Conservation (phyloP, 2,329 filamentous ascomycete genomes). For the Simplicillium aogashimaense region DNA sequence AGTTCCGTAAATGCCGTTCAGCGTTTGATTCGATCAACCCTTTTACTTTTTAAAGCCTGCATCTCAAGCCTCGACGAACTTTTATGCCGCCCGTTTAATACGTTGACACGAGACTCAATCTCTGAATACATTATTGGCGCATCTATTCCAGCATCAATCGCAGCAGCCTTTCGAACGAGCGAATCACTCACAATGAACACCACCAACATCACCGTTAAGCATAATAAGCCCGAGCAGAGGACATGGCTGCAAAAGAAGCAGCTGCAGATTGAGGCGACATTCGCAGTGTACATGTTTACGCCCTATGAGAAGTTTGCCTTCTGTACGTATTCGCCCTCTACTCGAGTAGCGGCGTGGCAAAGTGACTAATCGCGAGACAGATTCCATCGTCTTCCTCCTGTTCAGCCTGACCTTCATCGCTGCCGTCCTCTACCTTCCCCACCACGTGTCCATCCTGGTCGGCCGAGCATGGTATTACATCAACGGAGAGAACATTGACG, state of each 20-base stretch:
- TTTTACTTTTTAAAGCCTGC: too few relatives aligned
- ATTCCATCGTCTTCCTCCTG: conserved; percentile 85
- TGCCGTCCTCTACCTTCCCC: conserved; percentile 83
- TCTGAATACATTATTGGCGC: too few relatives aligned
- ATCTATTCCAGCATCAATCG: too few relatives aligned
- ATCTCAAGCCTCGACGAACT: too few relatives aligned
- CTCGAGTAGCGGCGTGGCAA: background rate
- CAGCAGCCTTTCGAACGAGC: too few relatives aligned
- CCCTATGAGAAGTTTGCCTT: conserved; percentile 94
- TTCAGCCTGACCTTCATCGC: conserved; percentile 79
- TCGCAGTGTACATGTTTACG: conserved; percentile 94
- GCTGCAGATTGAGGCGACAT: conserved; percentile 97
- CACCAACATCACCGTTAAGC: conserved; percentile 1
- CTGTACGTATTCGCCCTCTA: conserved; percentile 50
- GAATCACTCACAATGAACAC: background rate
- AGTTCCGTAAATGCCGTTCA: too few relatives aligned
- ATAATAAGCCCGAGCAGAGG: background rate
- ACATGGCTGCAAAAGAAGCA: conserved; percentile 87
- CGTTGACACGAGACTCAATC: too few relatives aligned
- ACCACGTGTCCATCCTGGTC: conserved; percentile 75
- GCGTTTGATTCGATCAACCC: too few relatives aligned
- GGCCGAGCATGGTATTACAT: conserved; percentile 92
- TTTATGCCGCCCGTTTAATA: too few relatives aligned
- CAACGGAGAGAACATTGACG: conserved; percentile 62
- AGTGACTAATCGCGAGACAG: conserved; percentile 33